A percentile compares a stretch with the other conserved stretches of the same genome.
Evolutionary conservation across 2,329 filamentous ascomycete genomes (phyloP).

Genomic region (Mycosphaerella arachidis): DNA sequence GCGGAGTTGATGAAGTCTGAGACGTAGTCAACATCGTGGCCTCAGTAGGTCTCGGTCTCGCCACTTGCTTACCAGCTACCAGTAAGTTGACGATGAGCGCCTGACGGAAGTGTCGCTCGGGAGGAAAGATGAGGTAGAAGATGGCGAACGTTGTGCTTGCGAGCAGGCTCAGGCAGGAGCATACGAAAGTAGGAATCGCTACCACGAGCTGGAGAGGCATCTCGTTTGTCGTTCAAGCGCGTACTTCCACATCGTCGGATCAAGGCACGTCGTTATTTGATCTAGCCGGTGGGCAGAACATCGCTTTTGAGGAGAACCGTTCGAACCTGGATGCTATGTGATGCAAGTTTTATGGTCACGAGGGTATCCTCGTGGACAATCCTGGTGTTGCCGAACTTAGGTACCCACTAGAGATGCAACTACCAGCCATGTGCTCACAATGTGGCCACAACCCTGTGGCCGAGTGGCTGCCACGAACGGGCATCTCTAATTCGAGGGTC

Average conservation of each 20-base stretch:
- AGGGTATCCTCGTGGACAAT: not conserved
- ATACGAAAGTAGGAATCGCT: conserved; percentile 20
- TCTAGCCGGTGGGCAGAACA: not conserved
- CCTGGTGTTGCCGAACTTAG: not conserved
- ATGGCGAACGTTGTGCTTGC: conserved; percentile 16
- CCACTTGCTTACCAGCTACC: conserved; percentile 11
- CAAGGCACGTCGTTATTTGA: not conserved
- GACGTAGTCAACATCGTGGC: conserved; percentile 14
- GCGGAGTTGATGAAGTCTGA: conserved; percentile 41
- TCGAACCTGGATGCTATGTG: not conserved
- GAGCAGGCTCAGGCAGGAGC: conserved; percentile 16
- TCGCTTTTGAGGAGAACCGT: not conserved
- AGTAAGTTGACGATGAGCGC: conserved; percentile 22
- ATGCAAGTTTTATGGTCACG: not conserved
- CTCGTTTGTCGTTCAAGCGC: not conserved
- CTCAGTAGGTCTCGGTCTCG: not conserved
- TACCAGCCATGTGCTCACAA: not conserved
- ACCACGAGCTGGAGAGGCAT: conserved; percentile 9
- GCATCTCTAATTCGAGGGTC: not conserved
- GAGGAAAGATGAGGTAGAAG: conserved; percentile 17
- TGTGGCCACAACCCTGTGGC: not conserved
- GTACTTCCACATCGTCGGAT: not conserved
- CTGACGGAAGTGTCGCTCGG: conserved; percentile 21
- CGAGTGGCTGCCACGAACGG: too few relatives aligned
- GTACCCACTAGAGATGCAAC: not conserved